phyloP scores from a whole-genome alignment of 2,329 filamentous ascomycete species.

The Mariannaea sp. region DNA sequence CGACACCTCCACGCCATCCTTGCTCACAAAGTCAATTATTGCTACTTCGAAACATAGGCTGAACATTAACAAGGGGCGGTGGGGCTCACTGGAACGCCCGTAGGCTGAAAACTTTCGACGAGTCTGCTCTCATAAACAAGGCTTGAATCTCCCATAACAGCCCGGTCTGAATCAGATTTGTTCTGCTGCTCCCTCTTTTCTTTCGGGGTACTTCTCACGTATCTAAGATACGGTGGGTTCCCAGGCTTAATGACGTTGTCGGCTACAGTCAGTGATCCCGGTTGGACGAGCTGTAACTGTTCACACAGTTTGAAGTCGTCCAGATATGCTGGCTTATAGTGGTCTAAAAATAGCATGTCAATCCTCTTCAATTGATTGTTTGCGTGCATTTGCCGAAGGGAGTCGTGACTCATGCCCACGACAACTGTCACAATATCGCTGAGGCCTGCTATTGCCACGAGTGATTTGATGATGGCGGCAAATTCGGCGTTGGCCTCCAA shows the following conservation, averaged over 20 bases:
- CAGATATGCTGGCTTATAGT: slow-evolving; percentile 77
- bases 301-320: slow-evolving; percentile 79
- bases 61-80: neutral
- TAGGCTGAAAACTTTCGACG: slow-evolving; percentile 69
- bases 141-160: slow-evolving; percentile 61
- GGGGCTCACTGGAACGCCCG: slow-evolving; percentile 64
- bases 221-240: slow-evolving; percentile 72
- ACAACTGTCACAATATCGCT: slow-evolving; percentile 70
- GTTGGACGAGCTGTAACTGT: slow-evolving; percentile 65
- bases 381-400: slow-evolving; percentile 62
- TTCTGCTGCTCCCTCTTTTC: slow-evolving; percentile 55
- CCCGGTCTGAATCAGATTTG: slow-evolving; percentile 49
- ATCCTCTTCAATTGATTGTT: slow-evolving; percentile 61
- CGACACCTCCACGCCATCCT: slow-evolving; percentile 69
- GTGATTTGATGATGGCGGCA: slow-evolving; percentile 67
- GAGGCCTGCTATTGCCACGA: slow-evolving; percentile 75
- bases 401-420: slow-evolving; percentile 69
- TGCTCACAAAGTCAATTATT: slow-evolving; percentile 40
- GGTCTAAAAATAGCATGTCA: slow-evolving; percentile 79
- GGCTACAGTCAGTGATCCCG: slow-evolving; percentile 68
- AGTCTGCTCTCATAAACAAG: slow-evolving; percentile 69
- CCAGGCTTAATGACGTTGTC: slow-evolving; percentile 75
- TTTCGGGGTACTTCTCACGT: slow-evolving; percentile 67
- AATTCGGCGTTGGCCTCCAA: slow-evolving; percentile 77
- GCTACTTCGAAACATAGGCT: neutral